phyloP scores from a whole-genome alignment of 352 stramenopile species.

The Pythium coloratum region DNA sequence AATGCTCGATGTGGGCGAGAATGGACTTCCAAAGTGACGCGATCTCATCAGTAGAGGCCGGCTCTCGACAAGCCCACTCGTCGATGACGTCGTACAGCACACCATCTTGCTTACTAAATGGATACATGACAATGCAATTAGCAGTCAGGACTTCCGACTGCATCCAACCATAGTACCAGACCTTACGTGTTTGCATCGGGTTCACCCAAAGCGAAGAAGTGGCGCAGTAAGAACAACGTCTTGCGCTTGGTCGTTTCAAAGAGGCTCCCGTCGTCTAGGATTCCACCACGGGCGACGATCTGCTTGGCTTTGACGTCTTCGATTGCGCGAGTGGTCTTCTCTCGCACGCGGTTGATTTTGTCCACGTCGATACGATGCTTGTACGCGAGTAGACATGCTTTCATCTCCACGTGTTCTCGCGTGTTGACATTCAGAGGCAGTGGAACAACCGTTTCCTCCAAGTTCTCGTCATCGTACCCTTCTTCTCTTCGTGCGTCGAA shows the following conservation, averaged over 20 bases:
- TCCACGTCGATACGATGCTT: slow-evolving; percentile 66
- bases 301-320: slow-evolving; percentile 43
- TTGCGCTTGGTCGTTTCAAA: slow-evolving; percentile 59
- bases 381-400: slow-evolving; percentile 65
- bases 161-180: background rate
- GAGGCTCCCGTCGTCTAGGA: slow-evolving; percentile 41
- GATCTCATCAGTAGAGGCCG: slow-evolving; percentile 43
- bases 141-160: background rate
- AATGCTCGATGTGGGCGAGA: slow-evolving; percentile 62
- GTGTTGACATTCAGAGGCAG: slow-evolving; percentile 33
- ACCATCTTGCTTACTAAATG: slow-evolving; percentile 33
- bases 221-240: slow-evolving; percentile 64
- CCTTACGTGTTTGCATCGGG: slow-evolving; percentile 21
- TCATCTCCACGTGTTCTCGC: slow-evolving; percentile 66
- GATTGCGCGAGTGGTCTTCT: slow-evolving; percentile 39
- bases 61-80: slow-evolving; percentile 54
- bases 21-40: slow-evolving; percentile 62
- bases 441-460: background rate
- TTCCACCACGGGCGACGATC: slow-evolving; percentile 37
- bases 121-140: background rate
- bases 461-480: background rate
- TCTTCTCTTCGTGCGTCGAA: background rate
- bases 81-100: slow-evolving; percentile 66
- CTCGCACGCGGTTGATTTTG: slow-evolving; percentile 42
- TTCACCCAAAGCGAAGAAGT: slow-evolving; percentile 66